phyloP scores from a whole-genome alignment of 352 stramenopile species.

The Lagenidium giganteum region DNA sequence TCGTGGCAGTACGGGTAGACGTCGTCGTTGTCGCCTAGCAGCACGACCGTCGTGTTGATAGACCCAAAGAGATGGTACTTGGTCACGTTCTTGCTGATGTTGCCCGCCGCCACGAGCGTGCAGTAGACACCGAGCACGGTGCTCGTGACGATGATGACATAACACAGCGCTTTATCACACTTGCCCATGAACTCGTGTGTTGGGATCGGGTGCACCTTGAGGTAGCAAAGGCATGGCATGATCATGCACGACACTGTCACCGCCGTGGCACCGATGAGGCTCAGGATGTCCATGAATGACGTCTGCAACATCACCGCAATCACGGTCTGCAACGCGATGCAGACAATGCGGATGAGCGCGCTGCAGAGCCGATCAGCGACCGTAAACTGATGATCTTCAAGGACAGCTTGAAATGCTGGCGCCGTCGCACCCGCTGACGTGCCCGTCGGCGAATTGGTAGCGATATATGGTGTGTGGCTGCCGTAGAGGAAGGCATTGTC shows the following conservation, averaged over 20 bases:
- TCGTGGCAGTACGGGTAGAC: conserved; percentile 57
- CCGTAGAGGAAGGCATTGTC: conserved; percentile 46
- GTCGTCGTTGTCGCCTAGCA: conserved; percentile 15
- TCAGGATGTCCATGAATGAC: conserved; percentile 69
- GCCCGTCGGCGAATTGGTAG: background rate
- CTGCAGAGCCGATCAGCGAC: conserved; percentile 39
- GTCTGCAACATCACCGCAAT: conserved; percentile 60
- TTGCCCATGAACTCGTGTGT: conserved; percentile 36
- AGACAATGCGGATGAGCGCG: conserved; percentile 37
- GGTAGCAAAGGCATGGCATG: conserved; percentile 73
- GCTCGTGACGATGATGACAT: conserved; percentile 49
- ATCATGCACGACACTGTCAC: conserved; percentile 71
- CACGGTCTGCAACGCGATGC: conserved; percentile 38
- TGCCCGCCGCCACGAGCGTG: conserved; percentile 32
- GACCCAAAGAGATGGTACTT: conserved; percentile 46
- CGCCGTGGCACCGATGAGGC: conserved; percentile 56
- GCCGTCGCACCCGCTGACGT: background rate
- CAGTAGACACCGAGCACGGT: conserved; percentile 50
- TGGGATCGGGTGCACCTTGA: conserved; percentile 56
- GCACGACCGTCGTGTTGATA: conserved; percentile 11
- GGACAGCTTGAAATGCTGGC: conserved; percentile 13
- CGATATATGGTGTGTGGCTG: conserved; percentile 13
- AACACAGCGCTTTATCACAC: conserved; percentile 43
- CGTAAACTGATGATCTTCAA: conserved; percentile 24
- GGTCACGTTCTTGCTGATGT: conserved; percentile 46